These are phyloP conservation scores for Golubevia pallescens DNA, from an alignment of 1,284 basidiomycete genomes.

Conservation along the genomic window DNA sequence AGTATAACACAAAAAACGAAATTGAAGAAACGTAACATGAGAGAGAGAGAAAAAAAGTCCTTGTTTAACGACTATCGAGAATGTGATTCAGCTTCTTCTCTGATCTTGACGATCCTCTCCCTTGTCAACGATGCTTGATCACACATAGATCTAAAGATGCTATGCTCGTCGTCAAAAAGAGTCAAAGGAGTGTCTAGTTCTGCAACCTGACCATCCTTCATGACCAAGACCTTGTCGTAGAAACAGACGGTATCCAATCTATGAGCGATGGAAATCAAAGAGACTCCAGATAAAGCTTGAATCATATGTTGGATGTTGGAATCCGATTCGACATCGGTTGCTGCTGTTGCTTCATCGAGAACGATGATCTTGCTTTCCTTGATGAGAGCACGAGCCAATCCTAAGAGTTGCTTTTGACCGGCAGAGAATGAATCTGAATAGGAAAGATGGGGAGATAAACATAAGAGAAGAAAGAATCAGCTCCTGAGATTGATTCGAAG, in stretches of 20 bases:
- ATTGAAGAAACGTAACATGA: too few relatives aligned
- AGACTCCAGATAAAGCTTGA: slow-evolving; percentile 33
- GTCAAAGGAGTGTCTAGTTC: slow-evolving; percentile 38
- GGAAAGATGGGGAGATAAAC: too few relatives aligned
- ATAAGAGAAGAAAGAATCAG: too few relatives aligned
- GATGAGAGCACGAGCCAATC: slow-evolving; percentile 68
- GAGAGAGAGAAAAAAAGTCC: too few relatives aligned
- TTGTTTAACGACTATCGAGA: too few relatives aligned
- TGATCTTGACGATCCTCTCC: too few relatives aligned
- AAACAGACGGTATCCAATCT: slow-evolving; percentile 77
- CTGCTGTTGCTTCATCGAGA: slow-evolving; percentile 69
- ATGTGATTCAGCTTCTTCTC: too few relatives aligned
- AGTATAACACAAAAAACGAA: too few relatives aligned
- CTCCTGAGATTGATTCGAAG: slow-evolving; percentile 18
- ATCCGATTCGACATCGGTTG: slow-evolving; percentile 71
- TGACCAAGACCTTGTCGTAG: slow-evolving; percentile 77
- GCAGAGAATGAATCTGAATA: slow-evolving; percentile 21
- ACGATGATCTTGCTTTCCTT: slow-evolving; percentile 68
- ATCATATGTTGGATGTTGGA: slow-evolving; percentile 77
- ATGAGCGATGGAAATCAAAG: slow-evolving; percentile 67
- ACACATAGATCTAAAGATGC: slow-evolving; percentile 33
- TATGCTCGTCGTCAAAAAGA: slow-evolving; percentile 25
- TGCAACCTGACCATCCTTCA: slow-evolving; percentile 74
- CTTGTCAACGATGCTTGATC: too few relatives aligned
- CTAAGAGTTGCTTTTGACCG: slow-evolving; percentile 63